Conservation (phyloP, 441 rosid species). For the Breynia disticha region DNA sequence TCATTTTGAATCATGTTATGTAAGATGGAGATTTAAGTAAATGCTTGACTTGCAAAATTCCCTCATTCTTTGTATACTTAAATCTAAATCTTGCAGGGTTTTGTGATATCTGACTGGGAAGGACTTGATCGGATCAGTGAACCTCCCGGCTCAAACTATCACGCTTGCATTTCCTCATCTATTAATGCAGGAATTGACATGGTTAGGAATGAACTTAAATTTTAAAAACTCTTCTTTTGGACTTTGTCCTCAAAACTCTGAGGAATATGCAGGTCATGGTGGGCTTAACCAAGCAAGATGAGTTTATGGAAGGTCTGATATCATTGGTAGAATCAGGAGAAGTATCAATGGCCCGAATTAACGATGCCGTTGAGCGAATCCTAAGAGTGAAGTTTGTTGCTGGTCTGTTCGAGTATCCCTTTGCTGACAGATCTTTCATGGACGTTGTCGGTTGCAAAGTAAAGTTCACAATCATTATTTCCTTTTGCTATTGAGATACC, state of each 20-base stretch:
- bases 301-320: constrained; percentile 42
- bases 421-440: constrained; percentile 59
- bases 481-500: not conserved
- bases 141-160: constrained; percentile 62
- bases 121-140: constrained; percentile 52
- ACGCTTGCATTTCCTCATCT: constrained; percentile 42
- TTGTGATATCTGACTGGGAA: constrained; percentile 86
- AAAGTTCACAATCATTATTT: constrained; percentile 6
- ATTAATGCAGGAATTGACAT: constrained; percentile 90
- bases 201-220: constrained; percentile 28
- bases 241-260: constrained; percentile 8
- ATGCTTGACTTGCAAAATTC: not conserved
- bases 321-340: constrained; percentile 61
- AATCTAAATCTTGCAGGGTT: constrained; percentile 44
- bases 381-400: constrained; percentile 75
- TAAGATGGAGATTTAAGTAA: not conserved
- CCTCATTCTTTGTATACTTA: not conserved
- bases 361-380: constrained; percentile 84
- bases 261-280: constrained; percentile 60
- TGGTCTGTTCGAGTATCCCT: constrained; percentile 76
- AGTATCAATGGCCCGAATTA: constrained; percentile 52
- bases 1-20: constrained; percentile 4
- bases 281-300: constrained; percentile 35
- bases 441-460: constrained; percentile 76
- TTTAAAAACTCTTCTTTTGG: not conserved